Conservation (phyloP, 331 rosid genomes). For the Quercus tomentella region DNA sequence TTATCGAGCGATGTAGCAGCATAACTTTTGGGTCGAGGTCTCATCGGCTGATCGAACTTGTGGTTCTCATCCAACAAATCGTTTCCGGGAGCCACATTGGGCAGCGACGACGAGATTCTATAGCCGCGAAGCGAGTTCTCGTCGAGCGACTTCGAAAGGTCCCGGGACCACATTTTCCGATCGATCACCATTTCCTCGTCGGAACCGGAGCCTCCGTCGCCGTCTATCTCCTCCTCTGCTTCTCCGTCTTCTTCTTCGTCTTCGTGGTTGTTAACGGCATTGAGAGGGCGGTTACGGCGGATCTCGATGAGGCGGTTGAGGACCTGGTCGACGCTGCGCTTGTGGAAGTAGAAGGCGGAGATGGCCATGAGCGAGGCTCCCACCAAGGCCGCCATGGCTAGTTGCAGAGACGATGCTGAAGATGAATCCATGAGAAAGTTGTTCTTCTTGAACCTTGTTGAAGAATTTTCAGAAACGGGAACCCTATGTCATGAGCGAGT, state of each 20-base stretch:
- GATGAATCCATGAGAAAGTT: neutral
- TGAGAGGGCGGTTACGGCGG: conserved; percentile 32
- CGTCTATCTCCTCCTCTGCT: conserved; percentile 11
- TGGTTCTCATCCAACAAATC: conserved; percentile 36
- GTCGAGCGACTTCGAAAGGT: conserved; percentile 34
- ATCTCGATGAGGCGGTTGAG: conserved; percentile 60
- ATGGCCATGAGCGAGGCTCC: conserved; percentile 84
- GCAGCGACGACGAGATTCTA: conserved; percentile 59
- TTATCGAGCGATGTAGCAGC: conserved; percentile 47
- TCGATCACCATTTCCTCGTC: conserved; percentile 22
- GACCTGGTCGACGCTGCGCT: conserved; percentile 74
- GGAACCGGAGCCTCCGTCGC: conserved; percentile 19
- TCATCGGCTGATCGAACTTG: conserved; percentile 10
- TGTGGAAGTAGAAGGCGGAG: conserved; percentile 86
- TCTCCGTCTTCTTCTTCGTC: neutral
- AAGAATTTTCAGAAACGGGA: too few relatives aligned
- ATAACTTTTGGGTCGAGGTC: conserved; percentile 24
- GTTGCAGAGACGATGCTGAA: conserved; percentile 42
- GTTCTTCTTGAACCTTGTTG: neutral
- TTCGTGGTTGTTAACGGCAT: neutral
- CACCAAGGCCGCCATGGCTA: conserved; percentile 79
- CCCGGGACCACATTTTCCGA: conserved; percentile 20
- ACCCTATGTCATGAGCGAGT: neutral
- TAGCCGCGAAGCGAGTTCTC: conserved; percentile 30
- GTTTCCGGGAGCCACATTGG: conserved; percentile 45